Percentiles rank a stretch among this genome's conserved stretches.
These are phyloP conservation scores for Pleurozium schreberi DNA, from an alignment of 225 moss, liverwort and hornwort species.

Conservation along the genomic window DNA sequence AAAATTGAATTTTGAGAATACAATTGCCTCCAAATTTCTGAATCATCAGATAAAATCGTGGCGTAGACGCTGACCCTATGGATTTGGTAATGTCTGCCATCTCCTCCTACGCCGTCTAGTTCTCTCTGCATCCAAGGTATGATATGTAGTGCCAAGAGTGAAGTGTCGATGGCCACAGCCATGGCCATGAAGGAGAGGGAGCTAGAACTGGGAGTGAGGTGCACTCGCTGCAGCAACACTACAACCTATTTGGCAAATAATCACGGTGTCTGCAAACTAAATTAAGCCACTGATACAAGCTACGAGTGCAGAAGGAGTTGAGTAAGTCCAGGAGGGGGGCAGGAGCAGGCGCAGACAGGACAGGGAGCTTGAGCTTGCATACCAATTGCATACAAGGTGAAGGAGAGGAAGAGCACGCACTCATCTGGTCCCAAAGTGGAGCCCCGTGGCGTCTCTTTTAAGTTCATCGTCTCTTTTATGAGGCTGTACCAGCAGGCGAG, in stretches of 20 bases:
- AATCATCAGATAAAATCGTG: not conserved
- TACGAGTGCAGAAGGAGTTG: not conserved
- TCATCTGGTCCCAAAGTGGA: not conserved
- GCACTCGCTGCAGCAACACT: not conserved
- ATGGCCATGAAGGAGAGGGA: not conserved
- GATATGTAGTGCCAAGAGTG: not conserved
- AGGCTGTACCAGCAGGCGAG: not conserved
- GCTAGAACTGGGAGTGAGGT: not conserved
- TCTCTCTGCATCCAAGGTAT: accelerated
- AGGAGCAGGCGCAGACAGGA: not conserved
- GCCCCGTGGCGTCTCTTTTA: not conserved
- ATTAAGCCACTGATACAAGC: too few species aligned
- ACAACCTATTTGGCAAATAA: not conserved
- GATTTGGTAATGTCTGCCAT: not conserved
- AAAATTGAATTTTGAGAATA: too few species aligned
- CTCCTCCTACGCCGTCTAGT: not conserved
- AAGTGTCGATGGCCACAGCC: not conserved
- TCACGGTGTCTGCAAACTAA: too few species aligned
- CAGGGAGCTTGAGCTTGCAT: not conserved
- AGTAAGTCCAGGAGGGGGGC: not conserved
- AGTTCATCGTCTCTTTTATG: too few species aligned
- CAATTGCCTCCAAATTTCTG: too few species aligned
- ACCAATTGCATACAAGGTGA: not conserved
- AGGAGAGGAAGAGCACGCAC: too few species aligned
- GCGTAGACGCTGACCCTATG: not conserved